These are phyloP conservation scores for Clathrospora elynae DNA, from an alignment of 2,329 filamentous ascomycete species.

Conservation along the genomic window DNA sequence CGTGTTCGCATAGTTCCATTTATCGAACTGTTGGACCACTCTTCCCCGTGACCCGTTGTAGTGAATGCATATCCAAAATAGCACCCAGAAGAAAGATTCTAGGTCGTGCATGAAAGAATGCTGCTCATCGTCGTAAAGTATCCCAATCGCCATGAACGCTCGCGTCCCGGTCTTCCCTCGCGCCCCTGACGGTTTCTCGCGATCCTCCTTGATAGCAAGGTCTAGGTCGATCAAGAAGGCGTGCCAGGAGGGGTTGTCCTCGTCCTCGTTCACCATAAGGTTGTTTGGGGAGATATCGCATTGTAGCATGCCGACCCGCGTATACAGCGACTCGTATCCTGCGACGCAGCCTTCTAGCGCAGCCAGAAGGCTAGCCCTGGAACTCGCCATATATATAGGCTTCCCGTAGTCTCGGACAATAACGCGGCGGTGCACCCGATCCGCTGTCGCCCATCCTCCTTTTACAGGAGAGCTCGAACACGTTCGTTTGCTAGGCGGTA, in stretches of 20 bases:
- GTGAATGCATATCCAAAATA: too few species aligned
- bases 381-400: constrained; percentile 51
- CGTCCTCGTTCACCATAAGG: constrained; percentile 56
- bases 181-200: constrained; percentile 46
- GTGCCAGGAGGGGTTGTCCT: constrained; percentile 48
- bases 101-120: constrained; percentile 57
- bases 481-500: too few species aligned
- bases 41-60: too few species aligned
- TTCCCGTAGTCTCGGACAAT: constrained; percentile 50
- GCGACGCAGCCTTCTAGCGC: constrained; percentile 46
- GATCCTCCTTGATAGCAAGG: constrained; percentile 42
- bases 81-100: constrained; percentile 57
- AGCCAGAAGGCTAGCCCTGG: constrained; percentile 41
- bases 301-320: constrained; percentile 47
- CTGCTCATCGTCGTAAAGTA: constrained; percentile 46
- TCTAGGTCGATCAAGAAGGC: constrained; percentile 53
- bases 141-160: constrained; percentile 56
- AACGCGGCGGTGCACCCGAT: constrained; percentile 50
- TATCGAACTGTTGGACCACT: too few species aligned
- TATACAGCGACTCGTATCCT: constrained; percentile 44
- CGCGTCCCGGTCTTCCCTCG: constrained; percentile 52
- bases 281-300: constrained; percentile 55
- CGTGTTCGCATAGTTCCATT: too few species aligned
- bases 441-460: constrained; percentile 24
- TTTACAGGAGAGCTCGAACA: constrained; percentile 13